Percentiles rank a stretch among this genome's conserved stretches.
Evolutionary conservation across 176 grass and related monocot species (phyloP).

Genomic region (Coix lacrymajobi): DNA sequence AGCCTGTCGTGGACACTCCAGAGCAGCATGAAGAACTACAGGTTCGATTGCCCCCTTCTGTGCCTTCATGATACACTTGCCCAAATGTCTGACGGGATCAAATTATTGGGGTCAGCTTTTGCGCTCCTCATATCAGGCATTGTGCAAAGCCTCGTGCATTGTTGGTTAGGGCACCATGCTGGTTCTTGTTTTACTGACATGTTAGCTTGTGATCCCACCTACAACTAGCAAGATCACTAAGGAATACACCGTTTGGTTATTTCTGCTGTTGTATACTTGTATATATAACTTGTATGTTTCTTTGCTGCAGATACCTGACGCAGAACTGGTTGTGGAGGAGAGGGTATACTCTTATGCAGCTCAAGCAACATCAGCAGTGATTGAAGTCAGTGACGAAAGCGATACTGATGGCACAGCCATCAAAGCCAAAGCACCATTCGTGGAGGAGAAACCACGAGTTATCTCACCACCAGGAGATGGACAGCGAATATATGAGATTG

Average conservation of each 20-base stretch:
- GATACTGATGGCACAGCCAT: constrained; percentile 1
- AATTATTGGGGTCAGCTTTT: constrained; percentile 15
- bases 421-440: constrained; percentile 23
- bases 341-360: not conserved
- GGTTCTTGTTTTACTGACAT: constrained; percentile 16
- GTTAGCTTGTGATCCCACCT: not conserved
- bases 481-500: constrained; percentile 76
- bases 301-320: constrained; percentile 21
- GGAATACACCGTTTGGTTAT: not conserved
- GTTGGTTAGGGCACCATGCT: not conserved
- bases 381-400: constrained; percentile 16
- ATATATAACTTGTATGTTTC: not conserved
- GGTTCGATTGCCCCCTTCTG: constrained; percentile 16
- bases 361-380: constrained; percentile 1
- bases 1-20: not conserved
- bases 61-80: not conserved
- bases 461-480: constrained; percentile 60
- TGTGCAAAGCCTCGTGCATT: constrained; percentile 1
- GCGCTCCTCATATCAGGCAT: not conserved
- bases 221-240: not conserved
- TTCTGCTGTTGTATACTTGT: not conserved
- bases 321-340: constrained; percentile 15
- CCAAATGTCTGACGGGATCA: not conserved
- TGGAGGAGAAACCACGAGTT: constrained; percentile 47
- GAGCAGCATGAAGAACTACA: constrained; percentile 29